Evolutionary conservation across 129 eudicot species (phyloP), one percentile per base, ranked within the genome.

Genomic region (Pulicaria dysenterica): DNA sequence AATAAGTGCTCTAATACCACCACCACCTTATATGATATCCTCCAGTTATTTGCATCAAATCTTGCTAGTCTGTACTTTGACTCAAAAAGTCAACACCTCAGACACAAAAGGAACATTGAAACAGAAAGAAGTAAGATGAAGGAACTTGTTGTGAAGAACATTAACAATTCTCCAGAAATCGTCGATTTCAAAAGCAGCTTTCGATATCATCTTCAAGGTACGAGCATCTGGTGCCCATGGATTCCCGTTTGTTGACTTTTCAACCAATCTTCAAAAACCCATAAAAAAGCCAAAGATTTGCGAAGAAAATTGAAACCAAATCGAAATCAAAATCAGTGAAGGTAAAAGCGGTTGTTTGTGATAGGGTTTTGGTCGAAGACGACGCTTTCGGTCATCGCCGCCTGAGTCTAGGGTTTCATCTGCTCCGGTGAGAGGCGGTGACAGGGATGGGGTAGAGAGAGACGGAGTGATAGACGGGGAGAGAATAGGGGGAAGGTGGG

Each of bases 181-280:
- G 85, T 95, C 99, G 39, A 95, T 86, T 64, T 95, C 99, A 72
- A 95, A 95, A 80, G 99, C 96, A 72, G 99, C 89, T 81, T 75
- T 82, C 17, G 99, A 95, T 72, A 95, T 86, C 80, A 91, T 76
- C 80, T 85, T 92, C 59, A 95, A 70, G 17, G 85, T 77, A 7
- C 85, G 79, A 1, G 94, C 65, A 72, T 90, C 97, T 36, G 99
- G 99, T 49, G 85, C 89, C 68, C 94, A 85, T 51, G 84, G 96
- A 82, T 83, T 86, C 42, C 87, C 97, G 72, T 86, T 91, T 58
- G 96, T 95, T 49, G 97, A 91, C 77, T 95, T 97, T 78, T 95
- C 99, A 11, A 91, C 84, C 85, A 91, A 69, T 72, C 99, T 95
- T 73, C 11, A 75, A 51, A n/a, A 12, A 49, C 4, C 50, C 67